phyloP scores from a whole-genome alignment of 768 basidiomycete species.

The Vishniacozyma victoriae region DNA sequence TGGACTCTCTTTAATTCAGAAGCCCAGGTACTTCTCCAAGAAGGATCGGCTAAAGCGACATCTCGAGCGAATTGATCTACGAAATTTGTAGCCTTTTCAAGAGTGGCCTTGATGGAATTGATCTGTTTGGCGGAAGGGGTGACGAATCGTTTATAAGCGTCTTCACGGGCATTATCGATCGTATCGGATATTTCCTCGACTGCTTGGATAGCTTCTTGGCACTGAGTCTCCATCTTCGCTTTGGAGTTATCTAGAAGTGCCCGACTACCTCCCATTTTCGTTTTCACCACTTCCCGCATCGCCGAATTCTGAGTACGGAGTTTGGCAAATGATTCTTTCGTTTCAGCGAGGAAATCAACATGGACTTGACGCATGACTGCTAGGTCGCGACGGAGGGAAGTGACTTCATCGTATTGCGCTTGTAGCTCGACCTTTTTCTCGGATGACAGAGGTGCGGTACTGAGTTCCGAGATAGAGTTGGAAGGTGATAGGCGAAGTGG shows the following conservation, averaged over 20 bases:
- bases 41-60: slow-evolving; percentile 81
- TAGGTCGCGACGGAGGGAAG: slow-evolving; percentile 85
- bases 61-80: slow-evolving; percentile 73
- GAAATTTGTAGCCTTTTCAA: slow-evolving; percentile 61
- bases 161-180: slow-evolving; percentile 80
- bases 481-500: slow-evolving; percentile 47
- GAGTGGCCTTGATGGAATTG: slow-evolving; percentile 65
- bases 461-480: slow-evolving; percentile 5
- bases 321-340: slow-evolving; percentile 72
- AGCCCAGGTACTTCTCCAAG: slow-evolving; percentile 99
- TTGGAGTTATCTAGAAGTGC: slow-evolving; percentile 88
- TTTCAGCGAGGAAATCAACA: slow-evolving; percentile 84
- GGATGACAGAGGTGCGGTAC: slow-evolving; percentile 8
- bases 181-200: slow-evolving; percentile 90
- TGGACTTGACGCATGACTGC: slow-evolving; percentile 92
- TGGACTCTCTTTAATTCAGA: slow-evolving; percentile 93
- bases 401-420: slow-evolving; percentile 90
- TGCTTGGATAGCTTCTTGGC: slow-evolving; percentile 81
- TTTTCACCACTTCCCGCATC: slow-evolving; percentile 77
- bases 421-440: slow-evolving; percentile 73
- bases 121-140: slow-evolving; percentile 71
- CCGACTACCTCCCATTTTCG: slow-evolving; percentile 75
- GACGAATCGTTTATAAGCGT: slow-evolving; percentile 81
- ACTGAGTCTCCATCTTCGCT: slow-evolving; percentile 78
- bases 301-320: slow-evolving; percentile 78